Evolutionary conservation across 805 yeast species (phyloP).

Genomic region (Nakazawaea laoshanensis): DNA sequence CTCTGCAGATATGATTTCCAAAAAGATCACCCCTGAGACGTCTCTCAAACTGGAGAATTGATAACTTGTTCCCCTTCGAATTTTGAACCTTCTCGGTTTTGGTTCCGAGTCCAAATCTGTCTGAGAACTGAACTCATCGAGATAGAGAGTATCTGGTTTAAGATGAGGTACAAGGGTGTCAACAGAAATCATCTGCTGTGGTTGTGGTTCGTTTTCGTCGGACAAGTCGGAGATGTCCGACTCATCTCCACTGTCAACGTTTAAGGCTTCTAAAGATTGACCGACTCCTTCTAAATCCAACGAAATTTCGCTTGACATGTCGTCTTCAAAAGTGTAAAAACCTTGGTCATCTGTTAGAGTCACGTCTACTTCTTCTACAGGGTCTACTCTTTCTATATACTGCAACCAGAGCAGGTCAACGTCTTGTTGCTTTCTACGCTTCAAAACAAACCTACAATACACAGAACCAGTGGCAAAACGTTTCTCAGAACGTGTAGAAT

Average conservation of each 20-base stretch:
- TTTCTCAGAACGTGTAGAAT: conserved; percentile 17
- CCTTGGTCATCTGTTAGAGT: conserved; percentile 11
- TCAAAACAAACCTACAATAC: conserved; percentile 15
- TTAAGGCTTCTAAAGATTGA: too few relatives aligned
- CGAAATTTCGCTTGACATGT: background rate
- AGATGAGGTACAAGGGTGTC: background rate
- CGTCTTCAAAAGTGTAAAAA: conserved; percentile 8
- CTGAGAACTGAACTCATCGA: conserved; percentile 1
- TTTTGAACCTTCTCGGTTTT: conserved; percentile 27
- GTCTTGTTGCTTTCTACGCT: conserved; percentile 3
- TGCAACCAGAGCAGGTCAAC: conserved; percentile 1
- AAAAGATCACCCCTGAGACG: conserved; percentile 61
- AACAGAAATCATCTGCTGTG: background rate
- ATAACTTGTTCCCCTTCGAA: conserved; percentile 25
- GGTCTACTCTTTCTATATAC: conserved; percentile 3
- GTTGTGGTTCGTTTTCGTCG: conserved; percentile 2
- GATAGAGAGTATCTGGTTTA: background rate
- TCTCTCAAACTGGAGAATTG: conserved; percentile 27
- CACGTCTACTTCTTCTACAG: conserved; percentile 1
- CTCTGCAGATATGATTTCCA: conserved; percentile 67
- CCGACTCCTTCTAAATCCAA: background rate
- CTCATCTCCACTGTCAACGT: conserved; percentile 10
- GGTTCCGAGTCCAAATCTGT: conserved; percentile 4
- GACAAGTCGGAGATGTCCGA: conserved; percentile 12
- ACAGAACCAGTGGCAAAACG: conserved; percentile 20